A percentile compares a stretch with the other conserved stretches of the same genome.
phyloP scores from a whole-genome alignment of 2,329 filamentous ascomycete genomes.

The Hymenoscyphus linearis region DNA sequence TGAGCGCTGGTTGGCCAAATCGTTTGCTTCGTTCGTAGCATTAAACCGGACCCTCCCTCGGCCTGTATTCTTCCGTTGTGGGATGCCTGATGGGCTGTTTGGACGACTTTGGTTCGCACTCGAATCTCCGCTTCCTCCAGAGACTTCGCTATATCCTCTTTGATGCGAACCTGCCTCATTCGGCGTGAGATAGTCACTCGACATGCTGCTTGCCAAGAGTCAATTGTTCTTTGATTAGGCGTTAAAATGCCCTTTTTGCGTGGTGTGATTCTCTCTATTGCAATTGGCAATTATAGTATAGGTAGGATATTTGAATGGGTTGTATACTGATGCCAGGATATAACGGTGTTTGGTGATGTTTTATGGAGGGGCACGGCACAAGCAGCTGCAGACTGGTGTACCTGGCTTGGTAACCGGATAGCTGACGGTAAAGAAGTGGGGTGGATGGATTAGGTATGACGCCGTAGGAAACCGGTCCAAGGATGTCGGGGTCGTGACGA shows the following conservation, averaged over 20 bases:
- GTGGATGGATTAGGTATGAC: neutral
- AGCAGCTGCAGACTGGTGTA: neutral
- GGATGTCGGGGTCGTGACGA: neutral
- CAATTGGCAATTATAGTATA: neutral
- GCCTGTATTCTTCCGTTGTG: slow-evolving; percentile 9
- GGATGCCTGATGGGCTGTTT: slow-evolving; percentile 18
- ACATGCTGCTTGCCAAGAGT: slow-evolving; percentile 12
- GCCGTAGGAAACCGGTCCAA: neutral
- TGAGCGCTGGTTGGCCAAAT: slow-evolving; percentile 26
- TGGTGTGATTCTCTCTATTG: neutral
- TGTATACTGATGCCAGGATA: neutral
- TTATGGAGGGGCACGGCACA: neutral
- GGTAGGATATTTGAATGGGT: neutral
- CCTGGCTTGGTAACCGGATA: neutral
- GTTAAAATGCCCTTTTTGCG: neutral
- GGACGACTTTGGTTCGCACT: slow-evolving; percentile 25
- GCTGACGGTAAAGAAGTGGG: neutral
- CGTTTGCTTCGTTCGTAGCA: slow-evolving; percentile 30
- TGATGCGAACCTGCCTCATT: slow-evolving; percentile 13
- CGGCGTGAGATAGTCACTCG: slow-evolving; percentile 21
- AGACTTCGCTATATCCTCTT: slow-evolving; percentile 15
- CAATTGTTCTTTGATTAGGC: neutral
- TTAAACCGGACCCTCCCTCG: slow-evolving; percentile 31
- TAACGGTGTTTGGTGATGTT: neutral
- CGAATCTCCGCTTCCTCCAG: slow-evolving; percentile 17